Conservation (phyloP, 129 eudicot genomes). For the Centrapalus pauciflorus region DNA sequence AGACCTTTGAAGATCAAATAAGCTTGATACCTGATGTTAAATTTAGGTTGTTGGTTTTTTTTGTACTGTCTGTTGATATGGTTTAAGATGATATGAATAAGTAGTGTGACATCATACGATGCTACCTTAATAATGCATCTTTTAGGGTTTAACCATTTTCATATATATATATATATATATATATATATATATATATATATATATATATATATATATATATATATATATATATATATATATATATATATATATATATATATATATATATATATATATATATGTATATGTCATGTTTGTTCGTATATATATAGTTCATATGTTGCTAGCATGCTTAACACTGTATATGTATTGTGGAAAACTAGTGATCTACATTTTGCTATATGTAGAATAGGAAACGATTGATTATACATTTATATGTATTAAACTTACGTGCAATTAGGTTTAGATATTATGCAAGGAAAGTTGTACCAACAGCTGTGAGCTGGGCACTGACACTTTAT, state of each 20-base stretch:
- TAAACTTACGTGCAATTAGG: neutral
- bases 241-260: neutral
- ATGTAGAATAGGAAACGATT: neutral
- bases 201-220: no score
- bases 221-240: no score
- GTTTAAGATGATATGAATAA: no score
- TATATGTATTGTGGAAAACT: neutral
- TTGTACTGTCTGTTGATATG: no score
- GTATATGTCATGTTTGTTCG: neutral
- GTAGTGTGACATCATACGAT: no score
- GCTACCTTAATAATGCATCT: no score
- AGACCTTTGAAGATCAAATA: no score
- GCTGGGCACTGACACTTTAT: neutral
- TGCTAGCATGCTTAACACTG: neutral
- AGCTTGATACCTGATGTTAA: no score
- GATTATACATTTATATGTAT: neutral
- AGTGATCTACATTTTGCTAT: neutral
- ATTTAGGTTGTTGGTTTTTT: no score
- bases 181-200: no score
- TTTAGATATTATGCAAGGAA: neutral
- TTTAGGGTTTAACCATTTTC: no score
- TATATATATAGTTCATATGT: neutral
- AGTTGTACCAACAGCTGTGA: neutral
- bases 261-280: neutral
- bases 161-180: no score